Base-by-base conservation (phyloP, 2,329 filamentous ascomycete genomes). In the Ceratocystis eucalypticola region DNA sequence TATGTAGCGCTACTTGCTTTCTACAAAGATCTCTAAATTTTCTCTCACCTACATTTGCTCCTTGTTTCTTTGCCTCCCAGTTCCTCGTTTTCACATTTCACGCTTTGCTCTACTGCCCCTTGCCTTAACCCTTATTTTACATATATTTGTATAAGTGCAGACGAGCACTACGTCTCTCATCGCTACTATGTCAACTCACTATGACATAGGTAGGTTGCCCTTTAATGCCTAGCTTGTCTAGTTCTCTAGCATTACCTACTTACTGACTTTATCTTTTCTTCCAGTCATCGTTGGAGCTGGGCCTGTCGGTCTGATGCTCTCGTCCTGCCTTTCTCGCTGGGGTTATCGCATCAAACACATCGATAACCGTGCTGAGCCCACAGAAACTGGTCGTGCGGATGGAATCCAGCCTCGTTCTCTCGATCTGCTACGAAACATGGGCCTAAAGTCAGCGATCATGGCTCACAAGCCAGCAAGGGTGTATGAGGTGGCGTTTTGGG, bases 311-410 rank as follows among this genome's bases (percentile, higher is more conserved):
- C 83, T 96, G 67, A 86, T 95, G 77, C 82, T 96, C 28, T 94
- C 91, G 7, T 91, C 91, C 37, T 93, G 89, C 74, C 82, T 96
- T 69, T 89, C 90, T 68, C 82, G 91, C 78, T 96, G 91, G 90
- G 92, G 92, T 22, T 96, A 96, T 80, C 91, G 85, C 75, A 90
- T 96, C 76, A 96, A 93, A 80, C 91, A 96, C 77, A 91, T 96
- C 73, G 92, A 96, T 77, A 96, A 95, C 76, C 83, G 91, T 68
- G 80, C 90, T 1, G 88, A 93, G 72, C 91, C 91, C 17, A 96
- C 91, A 12, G 73, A 84, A 1, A 96, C 91, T 22, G 91, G 91
- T 65, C 88, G 91, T 70, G 92, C 91, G 66, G 91, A 96, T 76
- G 91, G 91, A 69, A 95, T 96, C 67, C 91, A 96, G 77, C 91